phyloP scores from a whole-genome alignment of 495 filamentous ascomycete species.

The Lepidopterella palustris region DNA sequence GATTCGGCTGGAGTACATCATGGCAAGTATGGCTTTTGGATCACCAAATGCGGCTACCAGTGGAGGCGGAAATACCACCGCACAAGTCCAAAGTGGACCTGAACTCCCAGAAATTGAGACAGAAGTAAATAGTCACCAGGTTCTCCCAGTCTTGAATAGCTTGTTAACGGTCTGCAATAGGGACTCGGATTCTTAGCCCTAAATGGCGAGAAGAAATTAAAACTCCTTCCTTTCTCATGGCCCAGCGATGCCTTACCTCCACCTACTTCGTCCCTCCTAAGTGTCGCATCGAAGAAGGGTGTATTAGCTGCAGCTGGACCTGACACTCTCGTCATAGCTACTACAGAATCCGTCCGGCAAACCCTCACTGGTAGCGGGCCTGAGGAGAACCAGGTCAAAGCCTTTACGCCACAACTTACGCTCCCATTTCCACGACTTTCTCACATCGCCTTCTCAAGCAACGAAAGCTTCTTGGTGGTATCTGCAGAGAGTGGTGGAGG shows the following conservation, averaged over 20 bases:
- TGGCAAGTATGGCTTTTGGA: slow-evolving; percentile 62
- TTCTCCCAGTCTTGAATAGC: neutral
- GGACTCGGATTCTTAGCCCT: slow-evolving; percentile 76
- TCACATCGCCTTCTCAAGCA: slow-evolving; percentile 81
- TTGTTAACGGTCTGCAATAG: slow-evolving; percentile 39
- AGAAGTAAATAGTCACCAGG: slow-evolving; percentile 37
- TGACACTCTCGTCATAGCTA: slow-evolving; percentile 66
- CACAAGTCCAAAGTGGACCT: slow-evolving; percentile 44
- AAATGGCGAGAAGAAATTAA: slow-evolving; percentile 72
- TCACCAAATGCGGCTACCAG: slow-evolving; percentile 39
- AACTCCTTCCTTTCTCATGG: slow-evolving; percentile 74
- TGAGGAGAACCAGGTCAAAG: slow-evolving; percentile 49
- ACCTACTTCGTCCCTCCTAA: slow-evolving; percentile 76
- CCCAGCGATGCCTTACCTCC: slow-evolving; percentile 63
- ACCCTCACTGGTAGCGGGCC: slow-evolving; percentile 52
- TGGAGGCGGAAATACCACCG: slow-evolving; percentile 22
- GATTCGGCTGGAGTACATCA: slow-evolving; percentile 37
- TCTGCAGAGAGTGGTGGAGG: slow-evolving; percentile 78
- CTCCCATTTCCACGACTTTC: slow-evolving; percentile 71
- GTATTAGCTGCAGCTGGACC: slow-evolving; percentile 84
- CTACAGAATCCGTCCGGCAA: slow-evolving; percentile 69
- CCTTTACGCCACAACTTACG: slow-evolving; percentile 67
- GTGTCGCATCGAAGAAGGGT: slow-evolving; percentile 71
- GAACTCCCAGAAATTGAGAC: slow-evolving; percentile 57
- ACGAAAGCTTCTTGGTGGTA: slow-evolving; percentile 76